A percentile compares a stretch with the other conserved stretches of the same genome.
Evolutionary conservation across 257 asterid species (phyloP).

Genomic region (Ocimum tenuiflorum): DNA sequence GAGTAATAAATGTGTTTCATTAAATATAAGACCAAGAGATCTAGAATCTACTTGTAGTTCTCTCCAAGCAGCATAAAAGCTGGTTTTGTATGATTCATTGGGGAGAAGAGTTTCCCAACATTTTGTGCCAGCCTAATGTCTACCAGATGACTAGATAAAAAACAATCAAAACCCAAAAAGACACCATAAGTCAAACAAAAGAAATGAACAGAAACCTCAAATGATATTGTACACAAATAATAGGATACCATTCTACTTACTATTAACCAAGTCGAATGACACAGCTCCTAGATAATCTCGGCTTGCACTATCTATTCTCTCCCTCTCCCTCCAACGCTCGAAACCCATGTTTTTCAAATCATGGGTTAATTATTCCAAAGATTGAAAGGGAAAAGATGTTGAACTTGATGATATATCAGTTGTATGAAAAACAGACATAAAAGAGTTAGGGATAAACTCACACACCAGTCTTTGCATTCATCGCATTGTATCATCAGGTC

Average conservation of each 20-base stretch:
- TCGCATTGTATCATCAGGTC: constrained; percentile 69
- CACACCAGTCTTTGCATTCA: constrained; percentile 65
- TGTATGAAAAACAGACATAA: background rate
- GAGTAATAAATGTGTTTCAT: background rate
- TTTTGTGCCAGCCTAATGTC: background rate
- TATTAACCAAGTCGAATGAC: no score
- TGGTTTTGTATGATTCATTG: background rate
- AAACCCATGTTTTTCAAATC: background rate
- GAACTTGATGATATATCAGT: background rate
- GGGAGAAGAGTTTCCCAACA: background rate
- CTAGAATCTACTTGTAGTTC: background rate
- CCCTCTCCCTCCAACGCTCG: background rate
- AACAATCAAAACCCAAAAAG: background rate
- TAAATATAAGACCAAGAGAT: background rate
- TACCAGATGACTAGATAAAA: background rate
- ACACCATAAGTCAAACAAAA: background rate
- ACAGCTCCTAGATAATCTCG: no score
- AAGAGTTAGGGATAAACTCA: constrained; percentile 4
- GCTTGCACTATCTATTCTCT: no score
- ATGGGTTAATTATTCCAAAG: background rate
- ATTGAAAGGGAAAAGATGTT: background rate
- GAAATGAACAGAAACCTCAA: background rate
- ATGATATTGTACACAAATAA: no score
- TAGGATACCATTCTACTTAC: background rate
- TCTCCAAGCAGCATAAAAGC: background rate